A percentile compares a stretch with the other conserved stretches of the same genome.
Evolutionary conservation across 306 rosid species (phyloP).

Genomic region (Sicyos edulis): DNA sequence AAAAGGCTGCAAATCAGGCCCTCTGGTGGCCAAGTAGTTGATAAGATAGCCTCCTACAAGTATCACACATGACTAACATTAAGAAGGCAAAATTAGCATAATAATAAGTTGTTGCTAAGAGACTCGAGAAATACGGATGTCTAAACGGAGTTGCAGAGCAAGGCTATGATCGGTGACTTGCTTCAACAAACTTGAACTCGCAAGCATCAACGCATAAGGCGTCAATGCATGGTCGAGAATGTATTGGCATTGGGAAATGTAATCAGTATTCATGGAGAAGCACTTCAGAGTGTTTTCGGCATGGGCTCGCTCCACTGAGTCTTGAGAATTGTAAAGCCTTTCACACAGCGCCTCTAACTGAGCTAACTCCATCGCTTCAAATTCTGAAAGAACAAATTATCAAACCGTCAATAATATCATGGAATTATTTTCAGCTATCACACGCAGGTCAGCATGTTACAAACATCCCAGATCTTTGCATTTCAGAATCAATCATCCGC

Average conservation of each 20-base stretch:
- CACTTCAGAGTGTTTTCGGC: slow-evolving; percentile 57
- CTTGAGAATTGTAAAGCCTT: slow-evolving; percentile 56
- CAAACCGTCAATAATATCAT: background rate
- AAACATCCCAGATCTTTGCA: slow-evolving; percentile 1
- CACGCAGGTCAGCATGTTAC: background rate
- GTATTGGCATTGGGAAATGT: slow-evolving; percentile 56
- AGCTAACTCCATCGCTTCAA: slow-evolving; percentile 42
- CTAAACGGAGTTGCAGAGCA: slow-evolving; percentile 55
- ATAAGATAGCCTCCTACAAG: slow-evolving; percentile 48
- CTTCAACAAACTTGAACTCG: slow-evolving; percentile 57
- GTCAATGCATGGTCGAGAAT: slow-evolving; percentile 56
- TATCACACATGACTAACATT: background rate
- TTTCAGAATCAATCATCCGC: background rate
- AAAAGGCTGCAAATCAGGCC: slow-evolving; percentile 51
- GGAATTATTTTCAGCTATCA: background rate
- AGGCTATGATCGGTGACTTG: slow-evolving; percentile 61
- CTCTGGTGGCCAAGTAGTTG: slow-evolving; percentile 52
- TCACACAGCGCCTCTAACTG: slow-evolving; percentile 59
- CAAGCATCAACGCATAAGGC: slow-evolving; percentile 55
- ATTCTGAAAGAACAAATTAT: slow-evolving; percentile 21
- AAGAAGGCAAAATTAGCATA: background rate
- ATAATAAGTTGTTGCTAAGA: background rate
- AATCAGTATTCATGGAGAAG: slow-evolving; percentile 54
- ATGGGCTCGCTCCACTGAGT: slow-evolving; percentile 54
- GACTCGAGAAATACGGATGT: slow-evolving; percentile 32